Base-by-base conservation (phyloP, 768 basidiomycete genomes). In the Collybia mongolica region DNA sequence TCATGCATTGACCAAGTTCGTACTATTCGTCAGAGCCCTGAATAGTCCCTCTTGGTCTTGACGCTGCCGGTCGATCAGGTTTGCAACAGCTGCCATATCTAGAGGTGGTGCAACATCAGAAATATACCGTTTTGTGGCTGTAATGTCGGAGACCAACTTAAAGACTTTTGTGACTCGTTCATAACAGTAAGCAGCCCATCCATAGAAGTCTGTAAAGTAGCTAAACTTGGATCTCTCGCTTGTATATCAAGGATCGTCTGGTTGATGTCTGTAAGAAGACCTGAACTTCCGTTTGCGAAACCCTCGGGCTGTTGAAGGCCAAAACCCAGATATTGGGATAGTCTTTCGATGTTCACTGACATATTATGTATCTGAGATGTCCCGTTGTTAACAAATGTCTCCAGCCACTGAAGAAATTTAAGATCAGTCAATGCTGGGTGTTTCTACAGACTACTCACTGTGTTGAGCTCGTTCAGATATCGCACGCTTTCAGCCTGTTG, bases 371-470 rank as follows among this genome's bases (percentile, higher is more conserved):
- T 84, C 54, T 91, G 88, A 12, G 79, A 77, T 0, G 83, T 84
- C n/a, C 86, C 84, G 39, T 84, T 83, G 36, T 82, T 83, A 35
- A 92, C 88, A 63, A 93, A 92, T 2, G 82, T 71, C 57, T 93
- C 92, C 37, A 94, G 76, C 92, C 92, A 94, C 82, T 88, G 32
- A 14, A 44, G 29, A 35, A 20, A 41, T n/a, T n/a, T 12, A 9
- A 1, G 28, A 18, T 61, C 17, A 61, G 19, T 20, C 24, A 5
- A 23, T 11, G 26, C 18, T 11, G n/a, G 23, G 19, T 17, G 23
- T 7, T 35, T n/a, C 12, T 2, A 17, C 5, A 28, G 17, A 5
- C 15, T 22, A 64, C 79, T 51, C 53, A 86, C 88, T 49, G 73
- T 71, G 60, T 90, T 90, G 32, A 91, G 73, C 60, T 90, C 87